Evolutionary conservation across 2,329 filamentous ascomycete species (phyloP), one percentile per base, ranked within the genome.

Genomic region (Nemania abortiva): DNA sequence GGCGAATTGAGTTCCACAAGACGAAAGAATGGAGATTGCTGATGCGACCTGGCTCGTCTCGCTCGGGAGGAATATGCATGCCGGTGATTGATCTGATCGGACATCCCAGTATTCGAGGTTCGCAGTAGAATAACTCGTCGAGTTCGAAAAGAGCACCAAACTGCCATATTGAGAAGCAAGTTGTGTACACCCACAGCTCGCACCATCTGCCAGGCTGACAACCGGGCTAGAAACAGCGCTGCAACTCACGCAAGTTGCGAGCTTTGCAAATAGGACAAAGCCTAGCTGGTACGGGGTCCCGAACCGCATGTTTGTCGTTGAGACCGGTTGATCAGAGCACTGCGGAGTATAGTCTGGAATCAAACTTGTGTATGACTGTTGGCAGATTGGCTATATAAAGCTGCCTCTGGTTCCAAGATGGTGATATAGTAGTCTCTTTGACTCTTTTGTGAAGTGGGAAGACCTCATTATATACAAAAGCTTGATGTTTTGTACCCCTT

Each of bases 1-100:
- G 9, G 74, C 76, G 55, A 77, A 78, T 53, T 75, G 70, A 3
- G 72, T 71, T 1, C 71, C 59, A 56, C 68, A 70, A 29, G 58
- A 59, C 24, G 59, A 18, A 4, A 70, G 2, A 29, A 53, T 50
- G 24, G 58, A n/a, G 6, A 70, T 34, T 1, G 39, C 64, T n/a
- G 34, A 52, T 5, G 68, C 42, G 2, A 70, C 68, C 47, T 70
- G 39, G 37, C 49, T 27, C 2, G 63, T 55, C 47, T 53, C 55
- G 24, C 11, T 53, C 6, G 68, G 68, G 27, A 70, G 52, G 27
- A 70, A 55, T 31, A 70, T 67, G 37, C 68, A 70, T 18, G 27
- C 37, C 6, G 68, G 68, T 5, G 27, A 13, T 31, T 67, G 57
- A 50, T 49, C 60, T 13, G 68, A 49, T 42, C 68, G 29, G 22